Evolutionary conservation across 2,329 filamentous ascomycete species (phyloP).

Genomic region (Sporothrix luriei): DNA sequence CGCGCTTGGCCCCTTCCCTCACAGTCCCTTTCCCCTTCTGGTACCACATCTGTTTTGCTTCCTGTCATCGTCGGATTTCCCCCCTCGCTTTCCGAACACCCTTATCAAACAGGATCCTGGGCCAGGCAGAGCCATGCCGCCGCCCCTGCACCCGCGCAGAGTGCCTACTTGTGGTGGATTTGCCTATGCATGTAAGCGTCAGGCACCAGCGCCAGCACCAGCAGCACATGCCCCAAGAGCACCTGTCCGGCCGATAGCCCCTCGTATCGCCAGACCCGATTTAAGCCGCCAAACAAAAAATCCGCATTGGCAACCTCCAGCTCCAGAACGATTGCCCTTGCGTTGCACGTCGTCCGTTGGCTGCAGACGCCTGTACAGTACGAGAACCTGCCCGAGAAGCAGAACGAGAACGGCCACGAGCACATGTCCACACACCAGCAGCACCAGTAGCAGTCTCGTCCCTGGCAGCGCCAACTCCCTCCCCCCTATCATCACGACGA

Average conservation of each 20-base stretch:
- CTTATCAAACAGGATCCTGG: not conserved
- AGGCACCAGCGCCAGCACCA: not conserved
- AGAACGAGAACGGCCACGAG: not conserved
- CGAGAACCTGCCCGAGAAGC: not conserved
- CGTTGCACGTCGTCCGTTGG: conserved; percentile 4
- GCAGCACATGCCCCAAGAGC: conserved; percentile 13
- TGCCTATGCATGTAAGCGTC: conserved; percentile 34
- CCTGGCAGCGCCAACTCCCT: conserved; percentile 13
- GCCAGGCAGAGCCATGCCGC: conserved; percentile 28
- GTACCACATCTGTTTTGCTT: not conserved
- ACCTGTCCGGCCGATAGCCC: conserved; percentile 31
- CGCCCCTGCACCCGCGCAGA: conserved; percentile 22
- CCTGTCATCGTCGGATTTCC: conserved; percentile 2
- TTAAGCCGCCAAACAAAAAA: conserved; percentile 33
- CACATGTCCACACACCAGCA: not conserved
- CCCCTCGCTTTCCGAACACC: not conserved
- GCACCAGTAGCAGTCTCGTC: conserved; percentile 1
- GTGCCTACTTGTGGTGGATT: conserved; percentile 16
- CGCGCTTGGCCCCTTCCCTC: conserved; percentile 26
- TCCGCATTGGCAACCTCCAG: conserved; percentile 3
- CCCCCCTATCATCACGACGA: not conserved
- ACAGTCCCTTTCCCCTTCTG: conserved; percentile 18
- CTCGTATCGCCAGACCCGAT: conserved; percentile 31
- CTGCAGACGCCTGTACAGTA: conserved; percentile 14
- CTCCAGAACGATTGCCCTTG: not conserved